Percentiles rank a stretch among this genome's conserved stretches.
phyloP scores from a whole-genome alignment of 345 rosid genomes.

The Alliaria petiolata region DNA sequence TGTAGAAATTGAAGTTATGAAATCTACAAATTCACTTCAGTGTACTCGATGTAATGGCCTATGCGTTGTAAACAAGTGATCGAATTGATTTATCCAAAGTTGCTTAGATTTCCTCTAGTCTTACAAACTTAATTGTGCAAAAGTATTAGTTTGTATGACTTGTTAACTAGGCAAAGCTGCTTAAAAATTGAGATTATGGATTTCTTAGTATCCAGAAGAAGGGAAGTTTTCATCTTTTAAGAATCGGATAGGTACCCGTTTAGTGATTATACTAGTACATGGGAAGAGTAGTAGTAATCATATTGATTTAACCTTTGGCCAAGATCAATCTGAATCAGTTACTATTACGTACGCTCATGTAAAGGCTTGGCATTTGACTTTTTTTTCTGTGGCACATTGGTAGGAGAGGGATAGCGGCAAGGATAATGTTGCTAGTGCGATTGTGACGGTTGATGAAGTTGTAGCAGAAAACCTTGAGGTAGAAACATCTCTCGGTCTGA shows the following conservation, averaged over 20 bases:
- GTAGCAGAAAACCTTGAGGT: conserved; percentile 33
- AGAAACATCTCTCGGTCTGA: conserved; percentile 32
- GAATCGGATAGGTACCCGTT: neutral
- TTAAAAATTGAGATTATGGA: neutral
- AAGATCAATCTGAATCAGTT: neutral
- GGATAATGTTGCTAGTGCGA: conserved; percentile 15
- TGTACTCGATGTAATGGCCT: neutral
- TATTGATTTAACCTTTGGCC: neutral
- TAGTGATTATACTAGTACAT: neutral
- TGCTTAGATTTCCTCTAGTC: neutral
- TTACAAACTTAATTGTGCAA: neutral
- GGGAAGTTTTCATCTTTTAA: neutral
- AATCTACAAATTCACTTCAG: neutral
- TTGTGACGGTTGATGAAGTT: conserved; percentile 32
- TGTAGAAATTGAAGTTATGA: neutral
- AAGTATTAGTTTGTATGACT: neutral
- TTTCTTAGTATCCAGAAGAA: neutral
- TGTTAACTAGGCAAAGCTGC: neutral
- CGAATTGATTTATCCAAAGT: neutral
- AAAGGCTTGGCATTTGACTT: neutral
- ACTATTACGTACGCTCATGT: neutral
- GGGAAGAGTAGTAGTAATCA: neutral
- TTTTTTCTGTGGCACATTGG: neutral
- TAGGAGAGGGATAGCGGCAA: no score
- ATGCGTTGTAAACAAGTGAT: neutral